Conservation (phyloP, 306 rosid species). For the Castanea sativa region DNA sequence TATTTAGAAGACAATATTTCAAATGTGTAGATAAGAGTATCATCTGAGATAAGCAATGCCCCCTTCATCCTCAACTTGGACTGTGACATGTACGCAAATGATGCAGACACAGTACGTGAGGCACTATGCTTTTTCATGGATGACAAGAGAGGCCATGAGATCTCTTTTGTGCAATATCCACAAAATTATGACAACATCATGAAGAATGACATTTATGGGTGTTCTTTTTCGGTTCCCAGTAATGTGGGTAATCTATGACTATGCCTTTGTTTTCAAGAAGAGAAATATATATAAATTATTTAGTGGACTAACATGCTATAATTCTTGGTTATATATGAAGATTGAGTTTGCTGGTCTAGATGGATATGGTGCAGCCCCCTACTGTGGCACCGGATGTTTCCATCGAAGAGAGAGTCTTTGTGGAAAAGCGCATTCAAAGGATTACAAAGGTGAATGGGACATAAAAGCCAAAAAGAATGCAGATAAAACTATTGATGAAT, state of each 20-base stretch:
- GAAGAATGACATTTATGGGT: constrained; percentile 45
- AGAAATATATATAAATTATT: not conserved
- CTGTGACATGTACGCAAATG: constrained; percentile 69
- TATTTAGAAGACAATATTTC: not conserved
- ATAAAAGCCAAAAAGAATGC: constrained; percentile 15
- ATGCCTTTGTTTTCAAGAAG: not conserved
- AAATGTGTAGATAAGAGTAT: constrained; percentile 58
- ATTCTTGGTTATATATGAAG: constrained; percentile 26
- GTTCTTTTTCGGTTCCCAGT: not conserved
- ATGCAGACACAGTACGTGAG: constrained; percentile 44
- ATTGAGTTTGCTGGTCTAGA: constrained; percentile 47
- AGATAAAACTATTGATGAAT: constrained; percentile 33
- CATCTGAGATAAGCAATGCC: constrained; percentile 64
- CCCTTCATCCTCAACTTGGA: constrained; percentile 68
- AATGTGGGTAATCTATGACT: constrained; percentile 26
- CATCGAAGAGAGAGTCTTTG: constrained; percentile 63
- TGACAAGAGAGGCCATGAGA: constrained; percentile 45
- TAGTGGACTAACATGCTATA: not conserved
- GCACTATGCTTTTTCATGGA: constrained; percentile 64
- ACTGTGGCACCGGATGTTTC: constrained; percentile 72
- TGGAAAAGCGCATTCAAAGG: constrained; percentile 40
- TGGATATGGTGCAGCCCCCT: constrained; percentile 54
- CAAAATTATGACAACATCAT: constrained; percentile 43
- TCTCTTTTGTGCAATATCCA: constrained; percentile 61
- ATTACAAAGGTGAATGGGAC: constrained; percentile 12